These are phyloP conservation scores for Cyclotella choctawhatcheeana DNA, from an alignment of 108 stramenopile species.

Conservation along the genomic window DNA sequence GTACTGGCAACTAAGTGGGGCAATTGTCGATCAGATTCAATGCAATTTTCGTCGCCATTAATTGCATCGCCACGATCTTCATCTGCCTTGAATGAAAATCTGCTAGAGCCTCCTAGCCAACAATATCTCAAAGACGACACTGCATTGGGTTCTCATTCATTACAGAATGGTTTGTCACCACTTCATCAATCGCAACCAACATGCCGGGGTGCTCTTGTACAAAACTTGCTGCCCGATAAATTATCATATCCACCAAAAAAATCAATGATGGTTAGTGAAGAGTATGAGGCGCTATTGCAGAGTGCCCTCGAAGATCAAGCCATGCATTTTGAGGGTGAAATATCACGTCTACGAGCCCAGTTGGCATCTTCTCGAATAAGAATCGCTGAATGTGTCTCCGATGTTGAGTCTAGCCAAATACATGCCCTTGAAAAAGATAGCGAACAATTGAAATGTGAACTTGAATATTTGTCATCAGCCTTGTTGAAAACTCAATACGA, in stretches of 20 bases:
- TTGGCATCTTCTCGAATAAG: constrained; percentile 64
- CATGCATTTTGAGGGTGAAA: constrained; percentile 85
- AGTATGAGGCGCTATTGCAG: constrained; percentile 87
- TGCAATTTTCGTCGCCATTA: constrained; percentile 13
- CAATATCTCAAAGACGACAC: neutral
- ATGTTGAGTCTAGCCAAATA: constrained; percentile 59
- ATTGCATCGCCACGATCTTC: constrained; percentile 23
- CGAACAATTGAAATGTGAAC: constrained; percentile 52
- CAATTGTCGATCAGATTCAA: constrained; percentile 13
- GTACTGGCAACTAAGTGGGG: constrained; percentile 47
- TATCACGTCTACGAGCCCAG: constrained; percentile 65
- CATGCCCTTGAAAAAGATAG: constrained; percentile 56
- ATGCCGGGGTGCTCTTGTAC: constrained; percentile 11
- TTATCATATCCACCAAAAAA: constrained; percentile 66
- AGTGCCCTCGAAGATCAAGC: constrained; percentile 92
- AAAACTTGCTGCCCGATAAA: constrained; percentile 2
- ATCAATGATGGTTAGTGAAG: constrained; percentile 82
- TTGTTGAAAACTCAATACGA: constrained; percentile 71
- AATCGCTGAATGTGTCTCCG: constrained; percentile 43
- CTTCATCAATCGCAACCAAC: constrained; percentile 7
- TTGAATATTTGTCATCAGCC: constrained; percentile 51
- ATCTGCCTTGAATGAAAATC: constrained; percentile 11
- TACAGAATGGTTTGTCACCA: neutral
- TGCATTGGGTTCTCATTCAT: neutral
- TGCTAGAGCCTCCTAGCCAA: neutral